Base-by-base conservation (phyloP, 805 yeast species). In the Pichia cabralensis region DNA sequence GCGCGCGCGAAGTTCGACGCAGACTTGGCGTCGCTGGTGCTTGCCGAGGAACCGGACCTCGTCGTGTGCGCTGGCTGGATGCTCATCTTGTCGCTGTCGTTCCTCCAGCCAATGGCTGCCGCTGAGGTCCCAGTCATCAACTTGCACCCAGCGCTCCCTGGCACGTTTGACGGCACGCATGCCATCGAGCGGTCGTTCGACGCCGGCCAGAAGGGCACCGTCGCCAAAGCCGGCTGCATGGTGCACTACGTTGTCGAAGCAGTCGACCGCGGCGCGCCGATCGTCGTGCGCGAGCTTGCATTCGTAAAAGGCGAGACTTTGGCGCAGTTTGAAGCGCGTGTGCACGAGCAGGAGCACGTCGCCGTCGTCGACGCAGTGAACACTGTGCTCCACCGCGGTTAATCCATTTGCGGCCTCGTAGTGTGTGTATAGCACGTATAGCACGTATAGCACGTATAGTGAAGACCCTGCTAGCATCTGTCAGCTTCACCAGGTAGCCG, bases 1-100 rank as follows among this genome's bases (percentile, higher is more conserved):
- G 84, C 84, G 4, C 67, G 98, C 48, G 70, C 71, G 26, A 54
- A 61, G 38, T 92, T 84, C 66, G 89, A 92, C 56, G 53, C 58
- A 28, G 96, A 92, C 43, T 66, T 92, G 28, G 89, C 95, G 8
- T 61, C 70, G 31, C 50, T 79, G 17, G 73, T 92, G 16, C 54
- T 83, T 17, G 42, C 48, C 2, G 67, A 73, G 34, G 67, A 68
- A 44, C 97, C 97, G 5, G 83, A 82, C 45, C 65, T 92, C 43
- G 76, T 92, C 26, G 96, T 92, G 6, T 92, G 98, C 61, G 98
- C 98, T 5, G 98, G 98, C 2, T 92, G 98, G 98, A 79, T 92
- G 88, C 69, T 92, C 34, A 92, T 92, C 39, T 65, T 92, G 40
- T 81, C 96, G 1, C 76, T 84, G 4, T 65, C 73, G 15, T 86